These are phyloP conservation scores for Russula vinacea DNA, from an alignment of 768 basidiomycete genomes.

Conservation along the genomic window DNA sequence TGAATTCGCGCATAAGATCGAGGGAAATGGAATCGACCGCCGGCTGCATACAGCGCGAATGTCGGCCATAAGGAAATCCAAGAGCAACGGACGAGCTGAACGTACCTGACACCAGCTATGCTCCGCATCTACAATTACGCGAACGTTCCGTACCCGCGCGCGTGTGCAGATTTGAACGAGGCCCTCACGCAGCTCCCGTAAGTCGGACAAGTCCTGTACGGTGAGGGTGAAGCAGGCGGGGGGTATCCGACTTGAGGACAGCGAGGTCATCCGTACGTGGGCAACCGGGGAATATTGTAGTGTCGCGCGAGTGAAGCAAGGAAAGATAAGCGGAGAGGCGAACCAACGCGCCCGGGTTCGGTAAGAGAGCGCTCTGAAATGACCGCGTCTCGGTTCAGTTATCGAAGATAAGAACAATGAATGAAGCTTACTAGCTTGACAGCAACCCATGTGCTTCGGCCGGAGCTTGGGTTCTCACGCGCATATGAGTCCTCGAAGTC, in stretches of 20 bases:
- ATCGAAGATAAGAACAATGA: not conserved
- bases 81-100: not conserved
- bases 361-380: constrained; percentile 67
- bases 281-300: constrained; percentile 65
- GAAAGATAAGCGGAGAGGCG: constrained; percentile 60
- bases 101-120: constrained; percentile 54
- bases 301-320: constrained; percentile 30
- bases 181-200: constrained; percentile 60
- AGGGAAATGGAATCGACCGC: constrained; percentile 80
- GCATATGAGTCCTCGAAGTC: constrained; percentile 62
- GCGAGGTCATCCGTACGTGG: constrained; percentile 58
- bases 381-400: not conserved
- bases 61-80: not conserved
- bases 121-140: constrained; percentile 82
- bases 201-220: constrained; percentile 53
- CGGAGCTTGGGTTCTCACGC: constrained; percentile 28
- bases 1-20: constrained; percentile 76
- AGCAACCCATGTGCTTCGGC: constrained; percentile 76
- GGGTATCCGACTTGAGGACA: constrained; percentile 39
- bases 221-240: constrained; percentile 40
- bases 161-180: constrained; percentile 60
- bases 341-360: constrained; percentile 56
- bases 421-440: constrained; percentile 64
- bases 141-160: constrained; percentile 61
- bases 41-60: constrained; percentile 45